Base-by-base conservation (phyloP, 805 yeast genomes). In the Wickerhamomyces alni region DNA sequence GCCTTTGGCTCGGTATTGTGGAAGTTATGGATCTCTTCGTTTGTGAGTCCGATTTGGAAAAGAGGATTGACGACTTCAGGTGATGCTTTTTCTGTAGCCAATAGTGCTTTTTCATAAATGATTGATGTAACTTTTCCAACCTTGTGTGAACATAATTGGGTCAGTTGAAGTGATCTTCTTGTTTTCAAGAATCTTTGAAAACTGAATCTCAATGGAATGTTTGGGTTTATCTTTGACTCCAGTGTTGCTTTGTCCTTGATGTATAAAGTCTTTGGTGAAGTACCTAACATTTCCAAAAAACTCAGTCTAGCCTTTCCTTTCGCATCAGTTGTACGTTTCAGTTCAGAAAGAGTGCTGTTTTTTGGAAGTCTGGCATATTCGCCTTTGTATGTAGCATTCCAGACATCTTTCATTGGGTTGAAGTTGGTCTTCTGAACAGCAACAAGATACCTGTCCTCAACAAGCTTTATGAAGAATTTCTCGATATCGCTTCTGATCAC, bases 51-150 rank as follows among this genome's bases (percentile, higher is more conserved):
- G 13, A 79, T 69, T 33, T 65, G 54, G 12, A 62, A 52, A 29
- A 74, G 59, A 8, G 70, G 72, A 41, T 72, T 55, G 7, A 42
- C 30, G 12, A 58, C 58, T 16, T 59, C 59, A 8, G 76, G 74
- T 5, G 82, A 72, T 36, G 63, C 65, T 46, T 65, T 69, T 57
- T 87, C 96, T 16, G 84, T 66, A 30, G 72, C 54, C 15, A 60
- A 48, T 41, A 93, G 69, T 4, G 80, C 77, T 10, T 69, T 58
- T 34, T 68, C 67, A 55, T 85, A 91, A 10, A 93, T 70, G 33
- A 67, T 60, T 0, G 93, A 70, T 0, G 94, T 69, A 2, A 83
- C 59, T 7, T 70, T 61, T 3, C 98, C 98, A 25, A 88, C 61
- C 39, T 87, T 70, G 34, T 82, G 80, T 24, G 70, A 67, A 12